Percentiles rank a stretch among this genome's conserved stretches.
Evolutionary conservation across 768 basidiomycete genomes (phyloP).

Genomic region (Ramaria sp.): DNA sequence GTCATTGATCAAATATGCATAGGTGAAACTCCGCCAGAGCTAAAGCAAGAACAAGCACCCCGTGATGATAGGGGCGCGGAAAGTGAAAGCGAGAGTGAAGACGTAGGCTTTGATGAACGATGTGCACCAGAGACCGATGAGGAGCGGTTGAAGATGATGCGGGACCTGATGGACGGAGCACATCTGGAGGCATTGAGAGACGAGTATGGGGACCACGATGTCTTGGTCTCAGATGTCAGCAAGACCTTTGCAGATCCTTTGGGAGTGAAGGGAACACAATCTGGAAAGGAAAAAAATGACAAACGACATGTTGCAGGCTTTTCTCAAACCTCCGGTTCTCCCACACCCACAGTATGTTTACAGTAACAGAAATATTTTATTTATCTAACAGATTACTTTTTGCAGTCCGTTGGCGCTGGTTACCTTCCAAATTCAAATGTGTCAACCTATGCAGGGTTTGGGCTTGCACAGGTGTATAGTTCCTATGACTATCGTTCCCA

Average conservation of each 20-base stretch:
- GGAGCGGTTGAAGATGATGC: slow-evolving; percentile 1
- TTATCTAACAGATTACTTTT: no score
- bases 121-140: background rate
- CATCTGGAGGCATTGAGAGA: background rate
- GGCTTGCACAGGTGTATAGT: no score
- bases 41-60: background rate
- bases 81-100: background rate
- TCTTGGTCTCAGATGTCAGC: background rate
- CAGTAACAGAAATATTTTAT: no score
- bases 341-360: no score
- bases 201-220: background rate
- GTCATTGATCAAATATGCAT: background rate
- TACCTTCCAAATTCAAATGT: no score
- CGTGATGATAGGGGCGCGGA: background rate
- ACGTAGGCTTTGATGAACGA: background rate
- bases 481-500: no score
- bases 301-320: no score
- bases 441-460: no score
- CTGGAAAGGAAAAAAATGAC: no score
- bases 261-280: no score
- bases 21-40: background rate
- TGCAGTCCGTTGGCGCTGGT: no score
- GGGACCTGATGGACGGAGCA: background rate
- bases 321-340: no score
- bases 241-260: background rate